phyloP scores from a whole-genome alignment of 768 basidiomycete species.

The Holtermanniella nyarrowii region DNA sequence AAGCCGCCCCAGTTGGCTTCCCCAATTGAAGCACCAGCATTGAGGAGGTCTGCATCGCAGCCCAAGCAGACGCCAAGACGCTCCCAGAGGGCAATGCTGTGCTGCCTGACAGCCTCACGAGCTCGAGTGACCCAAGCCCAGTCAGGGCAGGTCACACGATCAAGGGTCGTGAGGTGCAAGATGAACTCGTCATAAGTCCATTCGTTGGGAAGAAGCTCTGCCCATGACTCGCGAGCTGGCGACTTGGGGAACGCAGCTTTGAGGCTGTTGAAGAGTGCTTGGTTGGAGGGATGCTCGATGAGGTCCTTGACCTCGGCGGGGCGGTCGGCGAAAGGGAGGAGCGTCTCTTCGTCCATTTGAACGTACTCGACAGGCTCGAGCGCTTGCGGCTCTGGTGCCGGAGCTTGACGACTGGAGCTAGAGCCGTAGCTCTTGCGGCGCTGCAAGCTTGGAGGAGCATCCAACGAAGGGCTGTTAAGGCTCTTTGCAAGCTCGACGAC shows the following conservation, averaged over 20 bases:
- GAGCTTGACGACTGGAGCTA: too few species aligned
- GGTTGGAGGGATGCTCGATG: constrained; percentile 54
- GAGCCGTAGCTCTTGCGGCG: neutral
- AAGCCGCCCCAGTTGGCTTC: constrained; percentile 46
- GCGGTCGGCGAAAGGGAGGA: constrained; percentile 78
- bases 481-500: constrained; percentile 31
- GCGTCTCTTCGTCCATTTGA: constrained; percentile 51
- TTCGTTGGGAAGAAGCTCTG: constrained; percentile 49
- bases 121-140: constrained; percentile 61
- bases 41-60: constrained; percentile 64
- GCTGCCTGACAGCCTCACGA: constrained; percentile 63
- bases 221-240: constrained; percentile 37
- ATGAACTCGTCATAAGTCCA: constrained; percentile 68
- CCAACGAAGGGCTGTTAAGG: constrained; percentile 22
- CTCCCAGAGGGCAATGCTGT: constrained; percentile 84
- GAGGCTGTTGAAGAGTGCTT: constrained; percentile 40
- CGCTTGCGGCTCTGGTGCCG: constrained; percentile 14
- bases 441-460: neutral
- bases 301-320: constrained; percentile 62
- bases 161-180: constrained; percentile 52
- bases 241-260: constrained; percentile 35
- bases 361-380: constrained; percentile 40
- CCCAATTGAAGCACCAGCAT: constrained; percentile 29
- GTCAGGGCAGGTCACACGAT: constrained; percentile 50
- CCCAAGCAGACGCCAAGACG: constrained; percentile 77